Percentiles rank a stretch among this genome's conserved stretches.
These are phyloP conservation scores for Spathaspora sp. DNA, from an alignment of 805 yeast genomes.

Conservation along the genomic window DNA sequence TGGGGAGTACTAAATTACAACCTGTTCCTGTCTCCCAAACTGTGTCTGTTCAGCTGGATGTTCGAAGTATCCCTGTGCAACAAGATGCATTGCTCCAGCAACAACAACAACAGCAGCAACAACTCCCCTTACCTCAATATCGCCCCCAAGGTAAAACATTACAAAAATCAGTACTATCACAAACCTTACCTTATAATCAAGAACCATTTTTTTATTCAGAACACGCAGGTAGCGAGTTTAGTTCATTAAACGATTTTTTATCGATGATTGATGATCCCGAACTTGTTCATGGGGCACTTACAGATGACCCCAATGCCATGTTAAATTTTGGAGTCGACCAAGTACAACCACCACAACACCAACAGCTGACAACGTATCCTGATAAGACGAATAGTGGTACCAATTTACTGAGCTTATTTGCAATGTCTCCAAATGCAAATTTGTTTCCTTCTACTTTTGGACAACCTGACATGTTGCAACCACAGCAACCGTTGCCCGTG, in stretches of 20 bases:
- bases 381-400: slow-evolving; percentile 10
- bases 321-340: slow-evolving; percentile 18
- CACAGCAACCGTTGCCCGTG: slow-evolving; percentile 3
- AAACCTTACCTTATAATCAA: slow-evolving; percentile 46
- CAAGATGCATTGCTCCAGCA: slow-evolving; percentile 4
- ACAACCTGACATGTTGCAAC: background rate
- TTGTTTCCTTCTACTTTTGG: slow-evolving; percentile 14
- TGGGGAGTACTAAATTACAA: background rate
- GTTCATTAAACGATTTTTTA: slow-evolving; percentile 82
- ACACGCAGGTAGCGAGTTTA: slow-evolving; percentile 89
- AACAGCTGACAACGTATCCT: background rate
- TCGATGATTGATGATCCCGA: slow-evolving; percentile 89
- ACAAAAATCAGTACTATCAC: slow-evolving; percentile 27
- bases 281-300: slow-evolving; percentile 46
- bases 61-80: background rate
- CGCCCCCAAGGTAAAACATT: background rate
- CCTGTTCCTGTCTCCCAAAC: slow-evolving; percentile 16
- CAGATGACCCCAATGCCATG: slow-evolving; percentile 20
- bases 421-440: slow-evolving; percentile 27
- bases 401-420: slow-evolving; percentile 17
- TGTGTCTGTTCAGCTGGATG: slow-evolving; percentile 1
- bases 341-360: slow-evolving; percentile 5
- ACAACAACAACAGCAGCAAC: slow-evolving; percentile 4
- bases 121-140: background rate
- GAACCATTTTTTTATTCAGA: slow-evolving; percentile 84